Evolutionary conservation across 2,329 filamentous ascomycete species (phyloP), one percentile per base, ranked within the genome.

Genomic region (Epichloe sibirici): DNA sequence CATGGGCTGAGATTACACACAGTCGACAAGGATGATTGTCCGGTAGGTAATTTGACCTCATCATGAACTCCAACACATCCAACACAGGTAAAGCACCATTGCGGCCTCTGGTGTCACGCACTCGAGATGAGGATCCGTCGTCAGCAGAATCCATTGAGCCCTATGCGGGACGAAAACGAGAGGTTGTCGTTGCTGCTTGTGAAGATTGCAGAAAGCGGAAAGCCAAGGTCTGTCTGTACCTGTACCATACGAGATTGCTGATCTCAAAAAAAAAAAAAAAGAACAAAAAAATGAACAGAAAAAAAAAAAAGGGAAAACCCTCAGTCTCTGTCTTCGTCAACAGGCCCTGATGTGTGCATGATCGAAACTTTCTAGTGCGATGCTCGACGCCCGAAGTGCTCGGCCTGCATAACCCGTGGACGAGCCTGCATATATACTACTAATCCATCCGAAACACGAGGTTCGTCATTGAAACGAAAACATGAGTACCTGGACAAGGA

Each of bases 161-260:
- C 15, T 12, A 17, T 13, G 9, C 38, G 13, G 25, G 25, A 3
- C 47, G 47, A n/a, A 49, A 34, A 40, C 23, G 47, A 40, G 23
- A 49, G 2, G 37, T 34, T 42, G 47, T 42, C 5, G 23, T 49
- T 25, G 47, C 47, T 11, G 47, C 47, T n/a, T 49, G 47, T 31
- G 47, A 49, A 13, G 25, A 49, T 13, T 49, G 47, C 47, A 40
- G 47, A 34, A 49, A 49, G 23, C 38, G 47, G 13, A 49, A 49
- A 25, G 47, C 38, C 35, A 49, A 49, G 47, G 47, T 49, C 31
- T 9, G 17, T 17, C 17, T 17, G 17, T 17, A 17, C 17, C 17
- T 17, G 45, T n/a, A 12, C 21, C n/a, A 23, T n/a, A 28, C 6
- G 12, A 31, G 15, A 3, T 4, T 37, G 7, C 28, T 35, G 5